Percentiles rank a stretch among this genome's conserved stretches.
Conservation (phyloP, 805 yeast genomes). For the Candida argentea region DNA sequence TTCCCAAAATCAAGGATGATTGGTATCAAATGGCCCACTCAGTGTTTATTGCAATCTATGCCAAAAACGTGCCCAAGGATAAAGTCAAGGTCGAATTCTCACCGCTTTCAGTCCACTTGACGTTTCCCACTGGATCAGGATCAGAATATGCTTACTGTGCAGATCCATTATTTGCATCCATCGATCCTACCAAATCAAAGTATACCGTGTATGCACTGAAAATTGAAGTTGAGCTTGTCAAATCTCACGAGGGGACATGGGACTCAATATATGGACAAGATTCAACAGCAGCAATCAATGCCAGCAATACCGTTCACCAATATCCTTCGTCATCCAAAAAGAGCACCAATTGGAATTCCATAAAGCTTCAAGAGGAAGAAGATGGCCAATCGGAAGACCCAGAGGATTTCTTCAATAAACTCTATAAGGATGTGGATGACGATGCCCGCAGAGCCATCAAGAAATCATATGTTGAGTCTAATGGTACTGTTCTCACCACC, state of each 20-base stretch:
- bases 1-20: conserved; percentile 27
- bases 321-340: conserved; percentile 62
- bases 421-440: conserved; percentile 74
- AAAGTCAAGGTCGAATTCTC: conserved; percentile 31
- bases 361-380: conserved; percentile 35
- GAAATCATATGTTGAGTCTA: conserved; percentile 89
- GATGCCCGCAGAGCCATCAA: conserved; percentile 91
- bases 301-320: conserved; percentile 10
- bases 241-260: conserved; percentile 44
- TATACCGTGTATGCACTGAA: conserved; percentile 59
- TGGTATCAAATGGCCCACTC: conserved; percentile 51
- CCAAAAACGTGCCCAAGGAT: conserved; percentile 51
- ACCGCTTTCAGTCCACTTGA: conserved; percentile 24
- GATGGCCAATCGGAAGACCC: conserved; percentile 39
- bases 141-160: conserved; percentile 51
- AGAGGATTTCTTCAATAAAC: conserved; percentile 60
- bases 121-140: conserved; percentile 38
- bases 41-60: conserved; percentile 62
- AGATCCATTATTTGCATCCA: conserved; percentile 41
- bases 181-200: conserved; percentile 36
- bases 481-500: conserved; percentile 89
- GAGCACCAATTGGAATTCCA: conserved; percentile 58
- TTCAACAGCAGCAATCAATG: conserved; percentile 2
- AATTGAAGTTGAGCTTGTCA: conserved; percentile 55
- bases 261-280: conserved; percentile 9